Evolutionary conservation across 495 filamentous ascomycete species (phyloP), one percentile per base, ranked within the genome.

Genomic region (Aspergillus indologenus): DNA sequence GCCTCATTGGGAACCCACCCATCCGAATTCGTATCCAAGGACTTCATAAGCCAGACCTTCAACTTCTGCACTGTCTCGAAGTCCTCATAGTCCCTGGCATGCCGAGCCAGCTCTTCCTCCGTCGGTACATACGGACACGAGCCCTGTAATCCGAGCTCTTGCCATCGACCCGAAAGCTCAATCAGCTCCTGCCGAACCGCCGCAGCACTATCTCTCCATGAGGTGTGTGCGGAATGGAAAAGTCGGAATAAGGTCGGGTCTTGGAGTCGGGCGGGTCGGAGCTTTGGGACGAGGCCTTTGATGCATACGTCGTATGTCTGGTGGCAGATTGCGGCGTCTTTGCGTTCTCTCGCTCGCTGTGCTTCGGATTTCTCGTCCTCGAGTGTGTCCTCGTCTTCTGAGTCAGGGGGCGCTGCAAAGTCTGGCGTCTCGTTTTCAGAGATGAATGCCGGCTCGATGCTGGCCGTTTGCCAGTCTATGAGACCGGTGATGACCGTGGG

Each of bases 381-480:
- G 40, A 55, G 26, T 56, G 18, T 45, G 46, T 59, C 46, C 55
- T 68, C 63, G n/a, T n/a, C n/a, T 14, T 48, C 51, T 9, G 52
- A 21, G 1, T 42, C 24, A 5, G 64, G 62, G 7, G 56, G 54
- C 43, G 50, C 21, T 54, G 69, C 71, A 58, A 79, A 75, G 61
- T 78, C 76, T 4, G 73, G 73, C 2, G 62, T 60, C 55, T 77
- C 69, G 57, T 72, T 67, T 22, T 66, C 63, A 56, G 73, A 74
- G 9, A 65, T 59, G 54, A 77, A 77, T 26, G 69, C 67, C 17
- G 74, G 75, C 54, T 75, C 67, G 52, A 78, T 70, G 46, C 68
- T 71, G 6, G 71, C 56, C 22, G 65, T 68, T 64, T 79, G 69
- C 75, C 75, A 77, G 54, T 79, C 76, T 31, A 80, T 70, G 0